These are phyloP conservation scores for Pyrenophora tritici-repentis DNA, from an alignment of 2,329 filamentous ascomycete genomes.

Conservation along the genomic window DNA sequence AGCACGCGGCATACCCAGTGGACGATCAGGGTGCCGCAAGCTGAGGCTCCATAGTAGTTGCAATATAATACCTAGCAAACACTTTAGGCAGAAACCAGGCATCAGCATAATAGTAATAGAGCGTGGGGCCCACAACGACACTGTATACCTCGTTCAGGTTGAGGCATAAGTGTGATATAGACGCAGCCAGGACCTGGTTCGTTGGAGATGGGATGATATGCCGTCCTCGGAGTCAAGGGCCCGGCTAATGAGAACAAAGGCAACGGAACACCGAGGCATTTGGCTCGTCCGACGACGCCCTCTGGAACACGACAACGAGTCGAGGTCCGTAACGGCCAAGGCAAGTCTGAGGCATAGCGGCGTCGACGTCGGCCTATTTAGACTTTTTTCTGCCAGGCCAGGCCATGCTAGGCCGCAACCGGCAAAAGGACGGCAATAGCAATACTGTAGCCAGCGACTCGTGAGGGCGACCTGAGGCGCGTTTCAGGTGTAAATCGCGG, in stretches of 20 bases:
- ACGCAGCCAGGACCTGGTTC: not conserved
- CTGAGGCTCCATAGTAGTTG: no score
- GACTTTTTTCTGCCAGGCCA: not conserved
- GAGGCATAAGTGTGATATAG: not conserved
- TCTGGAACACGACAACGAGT: no score
- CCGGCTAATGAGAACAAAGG: constrained; percentile 5
- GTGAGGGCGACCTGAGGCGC: not conserved
- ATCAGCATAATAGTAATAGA: not conserved
- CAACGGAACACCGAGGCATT: constrained; percentile 2
- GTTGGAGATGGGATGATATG: constrained; percentile 7
- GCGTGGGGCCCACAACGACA: not conserved
- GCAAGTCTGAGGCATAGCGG: not conserved
- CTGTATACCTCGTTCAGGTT: not conserved
- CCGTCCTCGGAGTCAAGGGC: not conserved
- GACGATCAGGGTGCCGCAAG: no score
- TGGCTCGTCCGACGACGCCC: not conserved
- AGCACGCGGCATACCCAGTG: no score
- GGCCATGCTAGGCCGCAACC: constrained; percentile 1
- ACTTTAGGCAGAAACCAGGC: not conserved
- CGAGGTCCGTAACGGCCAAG: no score
- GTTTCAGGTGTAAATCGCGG: constrained; percentile 13
- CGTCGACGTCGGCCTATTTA: no score
- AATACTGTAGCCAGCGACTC: no score
- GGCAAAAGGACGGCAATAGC: not conserved
- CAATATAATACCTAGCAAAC: not conserved